These are phyloP conservation scores for Fusarium metavorans DNA, from an alignment of 2,329 filamentous ascomycete genomes.

Conservation along the genomic window DNA sequence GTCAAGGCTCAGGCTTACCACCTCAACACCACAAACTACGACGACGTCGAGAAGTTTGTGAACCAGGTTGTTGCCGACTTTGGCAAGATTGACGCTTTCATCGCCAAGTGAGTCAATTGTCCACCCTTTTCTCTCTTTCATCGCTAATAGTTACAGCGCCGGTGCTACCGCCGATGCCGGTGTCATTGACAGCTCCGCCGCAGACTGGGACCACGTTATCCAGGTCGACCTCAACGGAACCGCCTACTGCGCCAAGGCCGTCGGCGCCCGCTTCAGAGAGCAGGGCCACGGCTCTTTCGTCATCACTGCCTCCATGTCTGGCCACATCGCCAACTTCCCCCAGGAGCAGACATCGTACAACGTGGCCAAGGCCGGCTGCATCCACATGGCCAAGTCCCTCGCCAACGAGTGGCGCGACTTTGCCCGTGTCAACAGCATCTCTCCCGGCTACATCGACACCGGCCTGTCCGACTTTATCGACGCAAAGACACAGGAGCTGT, in stretches of 20 bases:
- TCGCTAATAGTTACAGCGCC: conserved; percentile 53
- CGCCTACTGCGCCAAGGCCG: conserved; percentile 75
- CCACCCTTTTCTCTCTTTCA: not conserved
- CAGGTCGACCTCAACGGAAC: conserved; percentile 74
- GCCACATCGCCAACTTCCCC: conserved; percentile 77
- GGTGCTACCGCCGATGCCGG: conserved; percentile 77
- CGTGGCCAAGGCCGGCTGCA: conserved; percentile 70
- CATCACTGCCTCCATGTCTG: conserved; percentile 77
- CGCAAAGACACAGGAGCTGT: conserved; percentile 75
- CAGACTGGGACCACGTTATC: conserved; percentile 75
- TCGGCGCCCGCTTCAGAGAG: conserved; percentile 73
- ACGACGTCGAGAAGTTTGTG: conserved; percentile 64
- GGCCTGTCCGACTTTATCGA: conserved; percentile 76
- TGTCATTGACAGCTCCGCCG: conserved; percentile 74
- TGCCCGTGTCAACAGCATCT: conserved; percentile 74
- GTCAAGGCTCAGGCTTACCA: conserved; percentile 74
- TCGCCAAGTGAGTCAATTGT: conserved; percentile 74
- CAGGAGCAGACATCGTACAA: conserved; percentile 77
- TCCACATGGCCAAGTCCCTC: conserved; percentile 58
- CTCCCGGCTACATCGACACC: conserved; percentile 76
- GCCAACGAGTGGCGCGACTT: conserved; percentile 78
- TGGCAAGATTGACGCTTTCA: conserved; percentile 78
- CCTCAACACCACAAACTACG: conserved; percentile 67
- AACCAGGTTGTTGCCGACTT: conserved; percentile 78
- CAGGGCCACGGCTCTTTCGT: conserved; percentile 74